A percentile compares a stretch with the other conserved stretches of the same genome.
phyloP scores from a whole-genome alignment of 495 filamentous ascomycete species.

The Daldinia vernicosa region DNA sequence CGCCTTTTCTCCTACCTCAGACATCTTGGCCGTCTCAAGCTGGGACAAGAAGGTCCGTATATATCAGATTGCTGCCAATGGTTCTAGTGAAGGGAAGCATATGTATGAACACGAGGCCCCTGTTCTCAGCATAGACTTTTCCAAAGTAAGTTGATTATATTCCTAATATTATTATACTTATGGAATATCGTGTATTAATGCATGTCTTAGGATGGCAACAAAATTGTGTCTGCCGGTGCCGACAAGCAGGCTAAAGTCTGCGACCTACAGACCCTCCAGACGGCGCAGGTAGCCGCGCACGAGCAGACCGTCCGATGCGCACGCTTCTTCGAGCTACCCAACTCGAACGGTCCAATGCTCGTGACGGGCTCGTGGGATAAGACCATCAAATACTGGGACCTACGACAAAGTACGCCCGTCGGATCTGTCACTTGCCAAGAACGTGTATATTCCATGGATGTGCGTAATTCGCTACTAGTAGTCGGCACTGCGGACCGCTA shows the following conservation, averaged over 20 bases:
- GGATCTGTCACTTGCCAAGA: constrained; percentile 75
- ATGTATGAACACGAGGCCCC: constrained; percentile 79
- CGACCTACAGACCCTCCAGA: constrained; percentile 68
- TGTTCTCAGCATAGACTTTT: constrained; percentile 82
- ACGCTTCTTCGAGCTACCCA: constrained; percentile 71
- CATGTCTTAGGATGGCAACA: constrained; percentile 59
- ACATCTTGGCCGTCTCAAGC: constrained; percentile 84
- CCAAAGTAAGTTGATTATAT: constrained; percentile 66
- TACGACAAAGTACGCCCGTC: constrained; percentile 69
- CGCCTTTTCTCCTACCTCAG: constrained; percentile 76
- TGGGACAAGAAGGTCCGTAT: constrained; percentile 97
- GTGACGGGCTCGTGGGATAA: constrained; percentile 92
- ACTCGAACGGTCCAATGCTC: constrained; percentile 65
- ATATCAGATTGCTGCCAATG: constrained; percentile 80
- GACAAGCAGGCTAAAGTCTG: constrained; percentile 81
- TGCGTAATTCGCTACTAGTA: constrained; percentile 78
- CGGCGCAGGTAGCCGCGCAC: constrained; percentile 73
- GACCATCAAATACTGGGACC: constrained; percentile 90
- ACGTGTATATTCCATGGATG: constrained; percentile 87
- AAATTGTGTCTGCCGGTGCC: constrained; percentile 77
- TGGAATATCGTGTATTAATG: neutral
- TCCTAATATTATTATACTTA: neutral
- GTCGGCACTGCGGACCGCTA: constrained; percentile 87
- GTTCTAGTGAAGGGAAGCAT: constrained; percentile 78
- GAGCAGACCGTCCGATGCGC: constrained; percentile 75